phyloP scores from a whole-genome alignment of 306 rosid species.

The Sechiopsis laciniata region DNA sequence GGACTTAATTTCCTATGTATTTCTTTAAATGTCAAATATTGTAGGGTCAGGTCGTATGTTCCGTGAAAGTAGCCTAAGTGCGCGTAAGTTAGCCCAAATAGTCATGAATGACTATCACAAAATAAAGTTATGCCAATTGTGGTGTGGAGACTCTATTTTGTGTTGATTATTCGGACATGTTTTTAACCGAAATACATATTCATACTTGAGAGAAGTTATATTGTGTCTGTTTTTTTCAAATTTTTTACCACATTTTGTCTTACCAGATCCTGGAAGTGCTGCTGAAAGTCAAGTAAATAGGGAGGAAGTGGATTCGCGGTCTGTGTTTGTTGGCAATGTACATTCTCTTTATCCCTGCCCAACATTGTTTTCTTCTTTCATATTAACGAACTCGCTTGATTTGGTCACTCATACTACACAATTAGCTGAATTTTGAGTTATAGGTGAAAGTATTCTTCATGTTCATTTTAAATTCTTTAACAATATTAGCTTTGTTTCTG shows the following conservation, averaged over 20 bases:
- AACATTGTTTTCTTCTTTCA: neutral
- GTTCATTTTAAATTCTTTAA: neutral
- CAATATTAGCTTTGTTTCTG: conserved; percentile 5
- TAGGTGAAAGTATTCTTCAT: neutral
- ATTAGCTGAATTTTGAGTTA: neutral
- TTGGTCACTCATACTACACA: neutral
- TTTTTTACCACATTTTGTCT: neutral
- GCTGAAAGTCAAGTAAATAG: conserved; percentile 56
- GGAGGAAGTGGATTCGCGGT: conserved; percentile 77
- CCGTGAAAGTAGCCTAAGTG: too few species aligned
- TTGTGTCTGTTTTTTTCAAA: neutral
- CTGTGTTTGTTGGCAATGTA: conserved; percentile 88
- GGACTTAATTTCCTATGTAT: too few species aligned
- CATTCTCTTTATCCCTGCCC: conserved; percentile 27
- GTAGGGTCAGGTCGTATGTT: too few species aligned
- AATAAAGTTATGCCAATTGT: too few species aligned
- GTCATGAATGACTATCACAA: too few species aligned
- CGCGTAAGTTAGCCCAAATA: too few species aligned
- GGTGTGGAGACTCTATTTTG: neutral
- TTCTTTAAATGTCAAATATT: too few species aligned
- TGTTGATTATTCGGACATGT: neutral
- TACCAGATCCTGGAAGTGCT: conserved; percentile 54
- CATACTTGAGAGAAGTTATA: neutral
- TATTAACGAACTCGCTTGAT: neutral
- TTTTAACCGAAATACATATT: neutral